Evolutionary conservation across 176 grass and related monocot genomes (phyloP).

Genomic region (Zoysia japonica): DNA sequence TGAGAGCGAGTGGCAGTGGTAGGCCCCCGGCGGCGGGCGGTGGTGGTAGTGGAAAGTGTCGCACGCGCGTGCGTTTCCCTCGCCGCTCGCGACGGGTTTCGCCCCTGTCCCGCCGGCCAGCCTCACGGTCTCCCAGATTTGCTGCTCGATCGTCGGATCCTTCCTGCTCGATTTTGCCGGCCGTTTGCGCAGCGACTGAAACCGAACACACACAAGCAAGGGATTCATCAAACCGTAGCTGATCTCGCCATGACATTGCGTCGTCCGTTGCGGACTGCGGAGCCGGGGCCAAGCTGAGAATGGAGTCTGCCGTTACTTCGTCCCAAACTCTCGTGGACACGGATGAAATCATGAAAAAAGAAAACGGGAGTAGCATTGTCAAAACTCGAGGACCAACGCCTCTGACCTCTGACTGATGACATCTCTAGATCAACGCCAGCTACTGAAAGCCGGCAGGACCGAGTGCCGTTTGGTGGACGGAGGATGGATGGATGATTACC

Average conservation of each 20-base stretch:
- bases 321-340: neutral
- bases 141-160: neutral
- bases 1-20: neutral
- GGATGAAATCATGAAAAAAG: neutral
- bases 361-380: too few species aligned
- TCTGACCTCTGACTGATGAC: too few species aligned
- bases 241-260: too few species aligned
- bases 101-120: neutral
- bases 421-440: too few species aligned
- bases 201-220: too few species aligned
- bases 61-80: conserved; percentile 2
- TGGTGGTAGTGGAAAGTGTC: conserved; percentile 21
- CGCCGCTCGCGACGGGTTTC: conserved; percentile 9
- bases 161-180: neutral
- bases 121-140: neutral
- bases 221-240: too few species aligned
- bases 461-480: conserved; percentile 38
- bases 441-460: too few species aligned
- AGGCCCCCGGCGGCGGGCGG: neutral
- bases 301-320: neutral
- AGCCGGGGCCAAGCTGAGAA: neutral
- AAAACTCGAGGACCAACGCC: too few species aligned
- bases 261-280: too few species aligned
- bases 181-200: neutral
- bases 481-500: conserved; percentile 14